phyloP scores from a whole-genome alignment of 2,329 filamentous ascomycete species.

The Aureobasidium mangrovei region DNA sequence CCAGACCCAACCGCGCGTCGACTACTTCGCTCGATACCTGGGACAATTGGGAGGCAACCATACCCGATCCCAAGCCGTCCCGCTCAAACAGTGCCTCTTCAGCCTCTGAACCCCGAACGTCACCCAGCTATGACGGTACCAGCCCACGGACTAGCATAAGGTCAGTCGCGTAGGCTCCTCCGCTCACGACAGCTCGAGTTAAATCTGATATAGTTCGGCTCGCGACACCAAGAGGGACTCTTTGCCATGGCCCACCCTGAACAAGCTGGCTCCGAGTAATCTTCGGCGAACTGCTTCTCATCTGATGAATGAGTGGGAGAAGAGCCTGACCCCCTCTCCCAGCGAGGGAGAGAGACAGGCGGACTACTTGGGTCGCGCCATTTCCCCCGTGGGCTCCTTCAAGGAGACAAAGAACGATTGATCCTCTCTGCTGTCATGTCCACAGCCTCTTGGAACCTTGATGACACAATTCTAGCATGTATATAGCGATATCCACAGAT shows the following conservation, averaged over 20 bases:
- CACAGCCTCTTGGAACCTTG: too few species aligned
- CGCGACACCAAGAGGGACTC: conserved; percentile 30
- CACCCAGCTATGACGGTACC: conserved; percentile 29
- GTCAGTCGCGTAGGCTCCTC: not conserved
- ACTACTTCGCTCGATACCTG: conserved; percentile 25
- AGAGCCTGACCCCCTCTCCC: conserved; percentile 44
- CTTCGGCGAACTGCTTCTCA: conserved; percentile 75
- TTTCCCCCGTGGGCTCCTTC: not conserved
- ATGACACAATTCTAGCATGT: not conserved
- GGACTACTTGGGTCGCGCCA: conserved; percentile 5
- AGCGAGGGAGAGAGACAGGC: conserved; percentile 1
- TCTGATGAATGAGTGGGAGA: conserved; percentile 88
- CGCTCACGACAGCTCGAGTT: not conserved
- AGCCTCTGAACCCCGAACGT: conserved; percentile 35
- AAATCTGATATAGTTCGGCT: not conserved
- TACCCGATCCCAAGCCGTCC: conserved; percentile 18
- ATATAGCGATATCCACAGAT: not conserved
- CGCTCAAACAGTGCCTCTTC: conserved; percentile 40
- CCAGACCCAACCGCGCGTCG: conserved; percentile 32
- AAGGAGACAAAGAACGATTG: conserved; percentile 15
- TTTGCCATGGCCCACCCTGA: conserved; percentile 60
- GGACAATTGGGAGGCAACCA: conserved; percentile 48
- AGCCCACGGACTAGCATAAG: conserved; percentile 12
- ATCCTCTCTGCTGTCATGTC: not conserved
- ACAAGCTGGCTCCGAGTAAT: conserved; percentile 63